These are phyloP conservation scores for Candida corydali DNA, from an alignment of 805 yeast species.

Conservation along the genomic window DNA sequence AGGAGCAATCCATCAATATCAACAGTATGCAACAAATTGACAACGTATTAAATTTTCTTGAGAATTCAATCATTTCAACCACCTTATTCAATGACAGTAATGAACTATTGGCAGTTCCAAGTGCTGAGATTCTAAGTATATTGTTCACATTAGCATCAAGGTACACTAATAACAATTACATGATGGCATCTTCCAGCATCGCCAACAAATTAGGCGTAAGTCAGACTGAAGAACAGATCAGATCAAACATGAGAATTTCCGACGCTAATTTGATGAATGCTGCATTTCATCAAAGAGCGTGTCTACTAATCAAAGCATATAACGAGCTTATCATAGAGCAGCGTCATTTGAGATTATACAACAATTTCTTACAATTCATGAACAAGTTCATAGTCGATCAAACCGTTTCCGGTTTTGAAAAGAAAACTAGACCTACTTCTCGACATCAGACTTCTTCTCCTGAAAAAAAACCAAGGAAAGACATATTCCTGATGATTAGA, in stretches of 20 bases:
- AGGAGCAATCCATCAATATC: constrained; percentile 15
- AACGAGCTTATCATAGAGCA: not conserved
- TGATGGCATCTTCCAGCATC: constrained; percentile 13
- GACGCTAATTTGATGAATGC: constrained; percentile 15
- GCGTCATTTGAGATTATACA: constrained; percentile 1
- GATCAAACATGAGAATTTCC: constrained; percentile 17
- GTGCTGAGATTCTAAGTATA: constrained; percentile 21
- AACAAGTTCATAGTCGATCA: constrained; percentile 2
- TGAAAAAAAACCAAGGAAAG: not conserved
- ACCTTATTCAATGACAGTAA: constrained; percentile 1
- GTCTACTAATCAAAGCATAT: not conserved
- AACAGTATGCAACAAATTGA: constrained; percentile 26
- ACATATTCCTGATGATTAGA: constrained; percentile 4
- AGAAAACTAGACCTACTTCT: not conserved
- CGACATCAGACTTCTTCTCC: not conserved
- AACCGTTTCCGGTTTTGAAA: not conserved
- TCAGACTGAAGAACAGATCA: constrained; percentile 17
- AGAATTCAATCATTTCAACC: constrained; percentile 11
- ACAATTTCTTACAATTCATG: constrained; percentile 1
- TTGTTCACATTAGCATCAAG: constrained; percentile 30
- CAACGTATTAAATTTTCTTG: constrained; percentile 23
- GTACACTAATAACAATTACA: constrained; percentile 22
- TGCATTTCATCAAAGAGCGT: constrained; percentile 17
- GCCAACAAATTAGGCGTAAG: constrained; percentile 14
- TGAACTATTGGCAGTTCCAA: constrained; percentile 16